phyloP scores from a whole-genome alignment of 192 early-diverging fungal species.

The Coemansia sp. region DNA sequence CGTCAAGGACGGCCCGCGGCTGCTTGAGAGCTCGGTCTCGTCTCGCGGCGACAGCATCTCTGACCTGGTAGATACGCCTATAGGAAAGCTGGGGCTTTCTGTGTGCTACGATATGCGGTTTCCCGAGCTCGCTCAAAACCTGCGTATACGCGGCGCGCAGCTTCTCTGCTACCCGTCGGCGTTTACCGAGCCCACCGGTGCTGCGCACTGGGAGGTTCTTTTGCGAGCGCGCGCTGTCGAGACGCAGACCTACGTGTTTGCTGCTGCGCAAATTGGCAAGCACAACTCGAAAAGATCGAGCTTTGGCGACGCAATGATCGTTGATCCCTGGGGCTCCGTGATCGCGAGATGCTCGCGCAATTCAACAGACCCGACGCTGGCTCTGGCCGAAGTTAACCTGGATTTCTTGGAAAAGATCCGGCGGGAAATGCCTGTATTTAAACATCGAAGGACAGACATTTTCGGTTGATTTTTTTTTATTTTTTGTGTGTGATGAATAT shows the following conservation, averaged over 20 bases:
- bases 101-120: constrained; percentile 86
- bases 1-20: constrained; percentile 41
- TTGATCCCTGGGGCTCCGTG: constrained; percentile 80
- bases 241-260: constrained; percentile 79
- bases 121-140: constrained; percentile 61
- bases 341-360: constrained; percentile 62
- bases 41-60: constrained; percentile 21
- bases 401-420: constrained; percentile 59
- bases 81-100: constrained; percentile 60
- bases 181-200: constrained; percentile 76
- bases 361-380: constrained; percentile 57
- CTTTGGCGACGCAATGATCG: constrained; percentile 80
- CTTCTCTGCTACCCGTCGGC: constrained; percentile 78
- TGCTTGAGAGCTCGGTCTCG: constrained; percentile 30
- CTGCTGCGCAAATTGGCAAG: constrained; percentile 72
- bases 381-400: constrained; percentile 65
- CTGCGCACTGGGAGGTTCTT: constrained; percentile 81
- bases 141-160: constrained; percentile 61
- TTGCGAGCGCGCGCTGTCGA: constrained; percentile 81
- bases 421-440: constrained; percentile 70
- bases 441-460: constrained; percentile 65
- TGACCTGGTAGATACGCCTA: constrained; percentile 42
- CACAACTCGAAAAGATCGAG: constrained; percentile 68
- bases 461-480: constrained; percentile 29
- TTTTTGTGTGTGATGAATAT: constrained; percentile 6